Evolutionary conservation across 345 rosid species (phyloP).

Genomic region (Hibiscus trionum): DNA sequence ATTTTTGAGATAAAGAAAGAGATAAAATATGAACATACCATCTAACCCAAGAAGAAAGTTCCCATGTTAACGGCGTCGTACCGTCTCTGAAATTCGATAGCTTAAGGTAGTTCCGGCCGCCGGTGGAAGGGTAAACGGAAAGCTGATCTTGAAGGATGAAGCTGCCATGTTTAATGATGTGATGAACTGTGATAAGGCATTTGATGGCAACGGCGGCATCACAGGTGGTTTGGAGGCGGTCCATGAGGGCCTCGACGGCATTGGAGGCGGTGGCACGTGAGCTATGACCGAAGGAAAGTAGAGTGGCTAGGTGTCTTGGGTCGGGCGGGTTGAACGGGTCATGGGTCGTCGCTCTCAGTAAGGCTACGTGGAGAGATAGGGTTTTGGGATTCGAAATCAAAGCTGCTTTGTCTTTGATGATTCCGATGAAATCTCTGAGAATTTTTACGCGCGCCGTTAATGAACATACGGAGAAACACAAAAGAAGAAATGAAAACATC

Average conservation of each 20-base stretch:
- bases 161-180: slow-evolving; percentile 54
- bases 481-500: not conserved
- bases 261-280: slow-evolving; percentile 71
- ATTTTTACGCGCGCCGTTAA: slow-evolving; percentile 45
- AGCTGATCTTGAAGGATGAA: slow-evolving; percentile 90
- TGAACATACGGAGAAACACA: not conserved
- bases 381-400: slow-evolving; percentile 36
- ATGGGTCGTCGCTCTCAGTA: slow-evolving; percentile 78
- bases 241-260: slow-evolving; percentile 66
- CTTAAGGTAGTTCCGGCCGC: slow-evolving; percentile 81
- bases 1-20: not conserved
- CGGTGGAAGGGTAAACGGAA: slow-evolving; percentile 61
- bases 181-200: slow-evolving; percentile 58
- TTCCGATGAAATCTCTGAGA: slow-evolving; percentile 48
- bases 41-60: slow-evolving; percentile 77
- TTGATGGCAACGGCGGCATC: slow-evolving; percentile 76
- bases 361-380: slow-evolving; percentile 39
- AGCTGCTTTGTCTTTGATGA: slow-evolving; percentile 38
- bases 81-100: slow-evolving; percentile 69
- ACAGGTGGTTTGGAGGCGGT: slow-evolving; percentile 70
- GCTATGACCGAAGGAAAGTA: slow-evolving; percentile 62
- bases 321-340: slow-evolving; percentile 53
- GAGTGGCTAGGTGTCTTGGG: slow-evolving; percentile 35
- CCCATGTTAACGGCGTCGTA: slow-evolving; percentile 54
- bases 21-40: slow-evolving; percentile 31